Conservation (phyloP, 108 stramenopile species). For the Pseudonitzschia multiseries region DNA sequence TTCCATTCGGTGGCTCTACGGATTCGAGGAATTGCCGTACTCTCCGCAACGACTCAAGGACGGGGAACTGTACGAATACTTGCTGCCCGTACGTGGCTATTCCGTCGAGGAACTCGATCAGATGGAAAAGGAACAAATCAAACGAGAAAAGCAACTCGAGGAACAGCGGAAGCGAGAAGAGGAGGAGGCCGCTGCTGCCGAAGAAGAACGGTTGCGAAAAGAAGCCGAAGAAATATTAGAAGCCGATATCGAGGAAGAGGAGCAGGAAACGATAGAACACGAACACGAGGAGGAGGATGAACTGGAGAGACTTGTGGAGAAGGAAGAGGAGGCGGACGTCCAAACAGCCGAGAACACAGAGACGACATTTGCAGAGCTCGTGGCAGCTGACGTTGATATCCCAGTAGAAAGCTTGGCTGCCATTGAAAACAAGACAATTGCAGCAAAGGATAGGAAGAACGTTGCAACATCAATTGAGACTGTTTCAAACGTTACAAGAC, state of each 20-base stretch:
- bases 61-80: constrained; percentile 66
- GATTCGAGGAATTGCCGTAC: constrained; percentile 75
- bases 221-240: constrained; percentile 27
- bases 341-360: background rate
- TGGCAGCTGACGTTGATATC: no score
- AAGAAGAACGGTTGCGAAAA: constrained; percentile 29
- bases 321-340: background rate
- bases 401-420: background rate
- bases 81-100: constrained; percentile 74
- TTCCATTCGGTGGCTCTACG: constrained; percentile 78
- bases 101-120: constrained; percentile 63
- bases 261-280: background rate
- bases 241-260: constrained; percentile 1
- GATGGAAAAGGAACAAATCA: constrained; percentile 59
- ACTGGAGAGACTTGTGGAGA: background rate
- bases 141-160: constrained; percentile 53
- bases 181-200: constrained; percentile 17
- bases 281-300: constrained; percentile 8
- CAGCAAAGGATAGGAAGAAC: background rate
- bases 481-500: background rate
- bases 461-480: background rate
- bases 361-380: background rate
- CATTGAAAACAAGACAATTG: constrained; percentile 2
- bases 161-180: constrained; percentile 55
- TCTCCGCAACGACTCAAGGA: constrained; percentile 49